A percentile compares a stretch with the other conserved stretches of the same genome.
phyloP scores from a whole-genome alignment of 2,329 filamentous ascomycete species.

The Cordyceps militaris region DNA sequence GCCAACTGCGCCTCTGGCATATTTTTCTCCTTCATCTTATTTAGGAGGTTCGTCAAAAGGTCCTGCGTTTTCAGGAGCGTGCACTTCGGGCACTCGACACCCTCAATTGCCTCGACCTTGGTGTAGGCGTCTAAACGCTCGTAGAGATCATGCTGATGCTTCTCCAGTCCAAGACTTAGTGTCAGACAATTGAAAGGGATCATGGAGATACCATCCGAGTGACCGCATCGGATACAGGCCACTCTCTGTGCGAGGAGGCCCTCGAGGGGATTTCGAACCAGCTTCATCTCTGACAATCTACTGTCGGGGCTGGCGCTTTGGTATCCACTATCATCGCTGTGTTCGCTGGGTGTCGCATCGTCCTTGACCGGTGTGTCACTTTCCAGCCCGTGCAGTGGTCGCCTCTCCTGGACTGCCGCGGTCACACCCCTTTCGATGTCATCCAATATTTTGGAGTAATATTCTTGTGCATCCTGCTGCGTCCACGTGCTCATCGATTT shows the following conservation, averaged over 20 bases:
- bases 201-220: conserved; percentile 80
- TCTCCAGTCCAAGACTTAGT: conserved; percentile 63
- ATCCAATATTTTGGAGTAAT: conserved; percentile 83
- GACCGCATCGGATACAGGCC: conserved; percentile 76
- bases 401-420: conserved; percentile 32
- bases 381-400: conserved; percentile 33
- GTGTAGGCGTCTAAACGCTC: conserved; percentile 82
- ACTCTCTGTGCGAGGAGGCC: conserved; percentile 84
- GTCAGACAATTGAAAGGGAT: conserved; percentile 94
- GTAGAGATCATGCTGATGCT: conserved; percentile 59
- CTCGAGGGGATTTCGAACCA: conserved; percentile 70
- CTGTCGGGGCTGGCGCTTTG: conserved; percentile 37
- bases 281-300: conserved; percentile 30
- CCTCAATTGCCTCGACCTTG: conserved; percentile 74
- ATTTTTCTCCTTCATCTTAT: conserved; percentile 29
- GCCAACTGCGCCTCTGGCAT: conserved; percentile 43
- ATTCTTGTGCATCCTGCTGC: conserved; percentile 97
- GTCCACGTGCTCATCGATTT: conserved; percentile 94
- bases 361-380: conserved; percentile 29
- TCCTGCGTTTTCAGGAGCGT: conserved; percentile 58
- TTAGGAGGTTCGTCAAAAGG: conserved; percentile 41
- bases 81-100: conserved; percentile 87
- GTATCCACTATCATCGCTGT: conserved; percentile 52
- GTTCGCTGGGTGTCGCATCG: conserved; percentile 38
- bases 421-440: conserved; percentile 73